These are phyloP conservation scores for Chaetomium fimeti DNA, from an alignment of 495 filamentous ascomycete species.

Conservation along the genomic window DNA sequence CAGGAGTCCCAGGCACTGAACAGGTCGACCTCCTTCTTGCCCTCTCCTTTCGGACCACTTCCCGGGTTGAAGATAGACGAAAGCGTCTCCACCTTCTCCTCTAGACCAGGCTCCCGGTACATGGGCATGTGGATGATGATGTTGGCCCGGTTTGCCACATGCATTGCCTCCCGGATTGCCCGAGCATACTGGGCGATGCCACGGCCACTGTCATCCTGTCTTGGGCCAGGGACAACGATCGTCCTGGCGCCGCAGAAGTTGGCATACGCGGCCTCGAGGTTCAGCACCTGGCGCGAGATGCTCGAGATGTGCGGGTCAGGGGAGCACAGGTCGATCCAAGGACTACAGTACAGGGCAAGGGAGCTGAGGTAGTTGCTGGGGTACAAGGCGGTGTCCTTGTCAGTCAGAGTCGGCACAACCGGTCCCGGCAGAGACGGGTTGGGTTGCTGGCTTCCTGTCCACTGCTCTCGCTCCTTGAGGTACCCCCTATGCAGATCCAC, in stretches of 20 bases:
- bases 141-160: conserved; percentile 69
- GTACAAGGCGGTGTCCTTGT: conserved; percentile 69
- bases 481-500: conserved; percentile 60
- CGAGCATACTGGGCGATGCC: conserved; percentile 71
- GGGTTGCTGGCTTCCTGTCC: conserved; percentile 26
- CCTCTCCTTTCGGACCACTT: conserved; percentile 18
- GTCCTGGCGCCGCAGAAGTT: conserved; percentile 88
- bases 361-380: conserved; percentile 70
- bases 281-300: conserved; percentile 83
- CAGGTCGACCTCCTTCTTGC: conserved; percentile 53
- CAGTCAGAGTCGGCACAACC: conserved; percentile 66
- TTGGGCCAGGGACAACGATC: conserved; percentile 77
- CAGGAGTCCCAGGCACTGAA: conserved; percentile 90
- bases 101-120: conserved; percentile 54
- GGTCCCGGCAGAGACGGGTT: conserved; percentile 46
- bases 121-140: conserved; percentile 80
- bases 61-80: conserved; percentile 35
- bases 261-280: conserved; percentile 88
- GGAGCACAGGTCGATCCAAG: conserved; percentile 89
- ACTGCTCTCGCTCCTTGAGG: conserved; percentile 39
- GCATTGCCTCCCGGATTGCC: conserved; percentile 76
- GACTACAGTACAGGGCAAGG: conserved; percentile 69
- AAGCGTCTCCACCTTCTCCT: conserved; percentile 43
- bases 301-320: conserved; percentile 75
- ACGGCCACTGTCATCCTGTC: conserved; percentile 42